Evolutionary conservation across 352 stramenopile species (phyloP), one percentile per base, ranked within the genome.

Genomic region (Bremia lactucae): DNA sequence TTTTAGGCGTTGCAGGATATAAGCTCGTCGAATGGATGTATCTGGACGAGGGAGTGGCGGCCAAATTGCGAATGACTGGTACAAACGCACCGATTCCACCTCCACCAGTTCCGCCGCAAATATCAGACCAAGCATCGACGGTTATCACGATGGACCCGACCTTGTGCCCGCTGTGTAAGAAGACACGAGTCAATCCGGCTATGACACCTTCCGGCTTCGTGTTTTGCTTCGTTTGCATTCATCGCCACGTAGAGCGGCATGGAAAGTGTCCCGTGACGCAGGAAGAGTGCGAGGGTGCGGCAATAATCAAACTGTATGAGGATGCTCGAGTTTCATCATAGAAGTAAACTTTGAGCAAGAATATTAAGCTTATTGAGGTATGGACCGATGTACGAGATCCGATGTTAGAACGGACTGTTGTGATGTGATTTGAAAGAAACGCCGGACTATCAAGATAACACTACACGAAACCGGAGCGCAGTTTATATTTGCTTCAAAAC

Each of bases 21-120:
- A 93, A 93, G 46, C 83, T 89, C 34, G 50, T 88, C 31, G 80
- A 93, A 50, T 93, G 80, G 80, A 86, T 93, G 69, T 88, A 93
- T 60, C 89, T 75, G 33, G 80, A 93, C 36, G 77, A 87, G 42
- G 77, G 74, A 11, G 61, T 59, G 7, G 62, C 75, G 0, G 68
- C 62, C 16, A 84, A 82, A 39, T 45, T 83, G 37, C 68, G 64
- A 28, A 45, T 79, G 33, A 84, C 61, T 0, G 63, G 62, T 5
- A 62, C 59, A 6, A 63, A 86, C 28, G 69, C 63, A 8, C 77
- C 74, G 8, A 59, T 81, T 6, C 80, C 80, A 28, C 77, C 77
- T 9, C 80, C 80, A n/a, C 80, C 80, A 20, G 55, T 86, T 11
- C 66, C 75, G 15, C 77, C 80, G 16, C 62, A 71, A 21, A 80